Base-by-base conservation (phyloP, 1,139 yeast species). In the Debaryomyces robertsiae region DNA sequence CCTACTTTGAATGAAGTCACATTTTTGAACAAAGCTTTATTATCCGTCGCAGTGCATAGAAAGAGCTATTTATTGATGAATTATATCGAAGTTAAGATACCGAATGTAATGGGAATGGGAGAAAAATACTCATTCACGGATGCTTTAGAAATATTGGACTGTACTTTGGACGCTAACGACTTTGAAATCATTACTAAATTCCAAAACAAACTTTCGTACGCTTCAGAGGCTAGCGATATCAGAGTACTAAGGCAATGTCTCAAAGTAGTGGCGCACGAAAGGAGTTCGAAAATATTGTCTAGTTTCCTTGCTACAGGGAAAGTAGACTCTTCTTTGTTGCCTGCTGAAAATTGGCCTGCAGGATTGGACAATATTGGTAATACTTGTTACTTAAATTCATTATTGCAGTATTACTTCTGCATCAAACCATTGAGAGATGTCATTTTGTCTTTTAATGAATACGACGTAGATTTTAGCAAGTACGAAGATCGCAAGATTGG, bases 311-410 rank as follows among this genome's bases (percentile, higher is more conserved):
- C 65, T 29, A 71, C 78, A 0, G 94, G 94, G 0, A 65, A 72
- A 25, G 67, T 84, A 28, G 88, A 84, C 54, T 75, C 85, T 0
- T 66, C 73, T 9, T 64, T 80, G 15, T 61, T 85, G 22, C 84
- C 89, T 2, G 71, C 81, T 0, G 82, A 77, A 28, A 77, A 81
- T 39, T 81, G 90, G 80, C 98, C 98, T 0, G 88, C 90, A 4
- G 98, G 98, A 0, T 73, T 93, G 55, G 88, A 85, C 60, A 93
- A 93, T 56, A 90, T 90, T 50, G 98, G 98, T 25, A 93, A 93
- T 57, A 91, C 98, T 0, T 93, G 98, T 61, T 93, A 93, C 52
- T 72, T 93, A 57, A 93, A 93, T 57, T 90, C 97, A 0, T 70
- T 93, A 39, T 67, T 93, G 25, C 98, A 93, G 57, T 93, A 84